A percentile compares a stretch with the other conserved stretches of the same genome.
phyloP scores from a whole-genome alignment of 306 rosid species.

The Fagus crenata region DNA sequence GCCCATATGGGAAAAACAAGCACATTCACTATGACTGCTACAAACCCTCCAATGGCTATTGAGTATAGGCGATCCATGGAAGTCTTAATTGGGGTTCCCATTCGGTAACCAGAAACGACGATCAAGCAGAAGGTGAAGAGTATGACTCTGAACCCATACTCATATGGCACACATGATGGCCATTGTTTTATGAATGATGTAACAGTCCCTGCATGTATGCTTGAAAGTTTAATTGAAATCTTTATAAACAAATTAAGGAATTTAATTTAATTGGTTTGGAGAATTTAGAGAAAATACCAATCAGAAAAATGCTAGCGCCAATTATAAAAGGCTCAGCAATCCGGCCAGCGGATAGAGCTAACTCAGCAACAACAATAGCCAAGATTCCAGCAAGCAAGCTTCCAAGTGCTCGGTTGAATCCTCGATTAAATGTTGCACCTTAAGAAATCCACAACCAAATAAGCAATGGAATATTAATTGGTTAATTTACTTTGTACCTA shows the following conservation, averaged over 20 bases:
- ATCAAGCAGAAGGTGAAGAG: slow-evolving; percentile 64
- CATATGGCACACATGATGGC: slow-evolving; percentile 61
- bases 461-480: neutral
- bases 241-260: neutral
- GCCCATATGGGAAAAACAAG: slow-evolving; percentile 72
- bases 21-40: slow-evolving; percentile 63
- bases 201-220: slow-evolving; percentile 48
- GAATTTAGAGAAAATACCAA: slow-evolving; percentile 38
- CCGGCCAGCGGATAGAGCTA: slow-evolving; percentile 44
- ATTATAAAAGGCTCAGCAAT: slow-evolving; percentile 58
- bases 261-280: neutral
- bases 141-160: slow-evolving; percentile 63
- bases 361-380: slow-evolving; percentile 56
- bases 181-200: slow-evolving; percentile 65
- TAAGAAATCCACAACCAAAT: slow-evolving; percentile 15
- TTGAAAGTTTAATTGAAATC: neutral
- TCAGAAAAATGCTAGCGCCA: slow-evolving; percentile 61
- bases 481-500: neutral
- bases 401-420: slow-evolving; percentile 68
- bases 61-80: slow-evolving; percentile 58
- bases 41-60: slow-evolving; percentile 66
- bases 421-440: slow-evolving; percentile 76
- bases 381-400: slow-evolving; percentile 67
- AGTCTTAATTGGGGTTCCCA: slow-evolving; percentile 64
- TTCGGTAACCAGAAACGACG: slow-evolving; percentile 59